Conservation (phyloP, 768 basidiomycete species). For the Cystofilobasidium capitatum region DNA sequence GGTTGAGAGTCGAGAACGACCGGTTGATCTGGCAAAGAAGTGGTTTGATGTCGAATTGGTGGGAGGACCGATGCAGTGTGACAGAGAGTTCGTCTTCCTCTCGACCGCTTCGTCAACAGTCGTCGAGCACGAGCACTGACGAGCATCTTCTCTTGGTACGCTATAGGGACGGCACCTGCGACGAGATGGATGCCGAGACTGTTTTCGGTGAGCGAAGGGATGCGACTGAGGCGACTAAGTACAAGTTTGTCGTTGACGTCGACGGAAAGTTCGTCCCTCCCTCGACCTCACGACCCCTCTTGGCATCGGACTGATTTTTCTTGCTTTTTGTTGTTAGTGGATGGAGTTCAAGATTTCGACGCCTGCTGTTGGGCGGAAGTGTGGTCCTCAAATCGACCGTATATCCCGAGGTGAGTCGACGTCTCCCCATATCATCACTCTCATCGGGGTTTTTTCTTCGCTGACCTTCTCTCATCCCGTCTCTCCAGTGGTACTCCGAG, state of each 20-base stretch:
- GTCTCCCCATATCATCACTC: not conserved
- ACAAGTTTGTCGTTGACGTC: slow-evolving; percentile 17
- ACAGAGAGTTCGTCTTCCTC: not conserved
- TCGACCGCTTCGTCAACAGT: not conserved
- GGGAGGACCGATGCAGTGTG: slow-evolving; percentile 20
- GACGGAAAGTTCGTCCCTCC: slow-evolving; percentile 13
- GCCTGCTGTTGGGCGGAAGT: slow-evolving; percentile 8
- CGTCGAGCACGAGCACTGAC: not conserved
- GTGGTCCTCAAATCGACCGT: slow-evolving; percentile 21
- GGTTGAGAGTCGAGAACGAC: not conserved
- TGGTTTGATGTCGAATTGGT: slow-evolving; percentile 20
- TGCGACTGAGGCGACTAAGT: not conserved
- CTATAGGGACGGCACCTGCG: slow-evolving; percentile 22
- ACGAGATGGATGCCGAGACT: slow-evolving; percentile 16
- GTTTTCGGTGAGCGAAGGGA: not conserved
- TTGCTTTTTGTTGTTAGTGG: not conserved
- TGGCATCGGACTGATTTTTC: not conserved
- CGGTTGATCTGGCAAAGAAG: not conserved
- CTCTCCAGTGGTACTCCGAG: slow-evolving; percentile 26
- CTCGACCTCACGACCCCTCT: not conserved
- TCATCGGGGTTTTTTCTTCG: not conserved
- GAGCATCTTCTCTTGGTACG: too few relatives aligned
- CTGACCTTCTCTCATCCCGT: not conserved
- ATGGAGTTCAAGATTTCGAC: slow-evolving; percentile 20
- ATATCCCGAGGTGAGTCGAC: slow-evolving; percentile 16